Conservation (phyloP, 352 stramenopile genomes). For the Phytophthora litchii region DNA sequence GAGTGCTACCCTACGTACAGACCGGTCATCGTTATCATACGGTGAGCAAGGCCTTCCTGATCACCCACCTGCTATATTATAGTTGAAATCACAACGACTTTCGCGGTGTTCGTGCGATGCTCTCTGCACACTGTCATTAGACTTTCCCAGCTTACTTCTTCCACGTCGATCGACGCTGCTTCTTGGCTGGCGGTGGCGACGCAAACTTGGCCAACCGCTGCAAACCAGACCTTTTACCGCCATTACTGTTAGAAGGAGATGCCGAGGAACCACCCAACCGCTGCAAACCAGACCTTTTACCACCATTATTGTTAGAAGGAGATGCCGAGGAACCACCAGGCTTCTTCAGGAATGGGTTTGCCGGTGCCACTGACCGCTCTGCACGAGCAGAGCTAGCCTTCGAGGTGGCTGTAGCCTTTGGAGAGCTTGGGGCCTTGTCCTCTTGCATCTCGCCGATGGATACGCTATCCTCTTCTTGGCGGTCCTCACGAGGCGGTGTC, state of each 20-base stretch:
- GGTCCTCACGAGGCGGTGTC: slow-evolving; percentile 23
- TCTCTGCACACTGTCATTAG: neutral
- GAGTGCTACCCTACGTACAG: no score
- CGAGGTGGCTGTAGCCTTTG: slow-evolving; percentile 8
- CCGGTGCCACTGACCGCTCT: slow-evolving; percentile 59
- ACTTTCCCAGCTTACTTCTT: slow-evolving; percentile 31
- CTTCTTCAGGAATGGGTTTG: slow-evolving; percentile 82
- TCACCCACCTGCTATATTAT: slow-evolving; percentile 17
- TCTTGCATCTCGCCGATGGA: slow-evolving; percentile 18
- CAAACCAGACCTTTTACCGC: slow-evolving; percentile 54
- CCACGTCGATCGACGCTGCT: slow-evolving; percentile 39
- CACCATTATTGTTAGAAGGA: slow-evolving; percentile 7
- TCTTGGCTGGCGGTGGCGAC: slow-evolving; percentile 53
- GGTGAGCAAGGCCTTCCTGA: neutral
- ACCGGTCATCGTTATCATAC: neutral
- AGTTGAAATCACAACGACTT: slow-evolving; percentile 6
- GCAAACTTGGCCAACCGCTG: slow-evolving; percentile 71
- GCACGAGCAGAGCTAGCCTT: slow-evolving; percentile 17
- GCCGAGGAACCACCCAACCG: slow-evolving; percentile 11
- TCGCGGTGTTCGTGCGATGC: neutral
- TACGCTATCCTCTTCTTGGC: slow-evolving; percentile 13
- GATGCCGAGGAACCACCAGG: slow-evolving; percentile 22
- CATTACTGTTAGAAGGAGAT: slow-evolving; percentile 9
- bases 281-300: slow-evolving; percentile 57
- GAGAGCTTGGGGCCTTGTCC: slow-evolving; percentile 7